phyloP scores from a whole-genome alignment of 2,329 filamentous ascomycete species.

The Trichoderma lentiforme region DNA sequence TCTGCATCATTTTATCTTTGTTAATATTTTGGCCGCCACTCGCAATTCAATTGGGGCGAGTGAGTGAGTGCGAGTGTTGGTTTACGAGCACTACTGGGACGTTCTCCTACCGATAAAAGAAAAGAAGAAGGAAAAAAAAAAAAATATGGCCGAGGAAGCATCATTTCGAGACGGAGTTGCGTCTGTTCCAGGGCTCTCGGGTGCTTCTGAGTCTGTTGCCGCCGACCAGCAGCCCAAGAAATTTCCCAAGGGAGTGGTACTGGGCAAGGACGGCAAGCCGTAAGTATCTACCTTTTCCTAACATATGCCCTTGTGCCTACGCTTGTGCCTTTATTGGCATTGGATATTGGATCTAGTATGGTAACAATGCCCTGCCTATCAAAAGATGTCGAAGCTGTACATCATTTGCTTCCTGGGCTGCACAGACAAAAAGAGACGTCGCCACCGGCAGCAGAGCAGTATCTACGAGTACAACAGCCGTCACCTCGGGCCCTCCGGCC shows the following conservation, averaged over 20 bases:
- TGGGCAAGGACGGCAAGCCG: constrained; percentile 83
- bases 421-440: constrained; percentile 24
- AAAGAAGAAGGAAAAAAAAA: constrained; percentile 21
- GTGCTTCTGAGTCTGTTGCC: constrained; percentile 21
- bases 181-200: constrained; percentile 18
- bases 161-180: constrained; percentile 29
- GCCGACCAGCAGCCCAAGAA: constrained; percentile 44
- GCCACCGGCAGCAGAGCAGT: constrained; percentile 13
- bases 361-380: not conserved
- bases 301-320: not conserved
- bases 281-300: constrained; percentile 42
- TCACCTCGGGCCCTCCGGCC: constrained; percentile 40
- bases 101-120: not conserved
- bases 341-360: not conserved
- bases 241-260: constrained; percentile 67
- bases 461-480: constrained; percentile 29
- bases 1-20: not conserved
- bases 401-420: constrained; percentile 31
- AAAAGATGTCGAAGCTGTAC: constrained; percentile 34
- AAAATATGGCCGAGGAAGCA: constrained; percentile 43
- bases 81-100: not conserved
- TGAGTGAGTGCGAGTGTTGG: not conserved
- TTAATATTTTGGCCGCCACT: not conserved
- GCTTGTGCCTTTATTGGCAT: not conserved
- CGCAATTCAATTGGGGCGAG: not conserved